Conservation (phyloP, 1,139 yeast species). For the Kazachstania sp. region DNA sequence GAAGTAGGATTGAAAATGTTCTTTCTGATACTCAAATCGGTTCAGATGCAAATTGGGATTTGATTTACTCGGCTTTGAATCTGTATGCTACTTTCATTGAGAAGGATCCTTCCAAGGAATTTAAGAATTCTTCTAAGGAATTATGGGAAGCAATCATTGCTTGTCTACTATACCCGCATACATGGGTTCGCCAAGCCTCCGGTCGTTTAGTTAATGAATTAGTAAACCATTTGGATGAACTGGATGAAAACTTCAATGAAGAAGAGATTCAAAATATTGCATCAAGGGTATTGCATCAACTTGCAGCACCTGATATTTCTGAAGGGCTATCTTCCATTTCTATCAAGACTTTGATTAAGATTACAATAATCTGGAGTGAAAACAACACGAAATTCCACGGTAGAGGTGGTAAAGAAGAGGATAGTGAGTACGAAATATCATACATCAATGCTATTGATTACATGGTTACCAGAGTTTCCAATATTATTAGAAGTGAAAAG, state of each 20-base stretch:
- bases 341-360: constrained; percentile 56
- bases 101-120: constrained; percentile 32
- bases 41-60: constrained; percentile 54
- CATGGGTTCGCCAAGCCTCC: constrained; percentile 77
- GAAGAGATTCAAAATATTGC: constrained; percentile 56
- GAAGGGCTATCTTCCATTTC: constrained; percentile 58
- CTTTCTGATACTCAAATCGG: constrained; percentile 34
- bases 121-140: constrained; percentile 24
- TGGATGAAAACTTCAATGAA: constrained; percentile 26
- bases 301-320: constrained; percentile 68
- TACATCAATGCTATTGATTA: constrained; percentile 48
- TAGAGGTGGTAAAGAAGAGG: constrained; percentile 19
- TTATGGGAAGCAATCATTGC: constrained; percentile 50
- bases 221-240: constrained; percentile 36
- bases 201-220: constrained; percentile 52
- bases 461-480: constrained; percentile 52
- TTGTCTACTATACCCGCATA: constrained; percentile 71
- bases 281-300: constrained; percentile 61
- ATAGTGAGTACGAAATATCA: constrained; percentile 9
- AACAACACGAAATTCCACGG: constrained; percentile 34
- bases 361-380: constrained; percentile 57
- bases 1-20: constrained; percentile 34
- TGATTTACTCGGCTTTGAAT: constrained; percentile 57
- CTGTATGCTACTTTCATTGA: constrained; percentile 36
- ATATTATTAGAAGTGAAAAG: constrained; percentile 58